A percentile compares a stretch with the other conserved stretches of the same genome.
These are phyloP conservation scores for Boechera divaricarpa DNA, from an alignment of 345 rosid genomes.

Conservation along the genomic window DNA sequence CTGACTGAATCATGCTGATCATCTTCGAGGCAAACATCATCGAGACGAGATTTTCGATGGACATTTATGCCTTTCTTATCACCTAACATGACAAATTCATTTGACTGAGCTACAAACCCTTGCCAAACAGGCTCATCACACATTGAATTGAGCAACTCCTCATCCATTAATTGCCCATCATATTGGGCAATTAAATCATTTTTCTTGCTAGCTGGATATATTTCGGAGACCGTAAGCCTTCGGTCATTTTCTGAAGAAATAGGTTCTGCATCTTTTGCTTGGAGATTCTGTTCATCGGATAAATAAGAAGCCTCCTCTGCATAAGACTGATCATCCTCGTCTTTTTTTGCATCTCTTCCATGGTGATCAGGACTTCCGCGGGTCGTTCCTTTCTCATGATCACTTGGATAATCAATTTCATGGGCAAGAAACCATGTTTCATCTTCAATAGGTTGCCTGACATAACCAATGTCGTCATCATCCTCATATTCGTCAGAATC, in stretches of 20 bases:
- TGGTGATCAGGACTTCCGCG: slow-evolving; percentile 87
- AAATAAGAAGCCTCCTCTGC: slow-evolving; percentile 94
- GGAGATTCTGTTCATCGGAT: slow-evolving; percentile 86
- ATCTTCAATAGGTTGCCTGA: slow-evolving; percentile 97
- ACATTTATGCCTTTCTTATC: slow-evolving; percentile 62
- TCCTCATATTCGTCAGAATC: slow-evolving; percentile 99
- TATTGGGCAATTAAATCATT: slow-evolving; percentile 74
- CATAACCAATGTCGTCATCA: slow-evolving; percentile 96
- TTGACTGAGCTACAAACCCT: slow-evolving; percentile 90
- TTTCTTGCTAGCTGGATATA: slow-evolving; percentile 62
- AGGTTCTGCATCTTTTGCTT: slow-evolving; percentile 67
- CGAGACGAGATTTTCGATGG: slow-evolving; percentile 58
- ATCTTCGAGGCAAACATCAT: slow-evolving; percentile 77
- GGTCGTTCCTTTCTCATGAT: slow-evolving; percentile 90
- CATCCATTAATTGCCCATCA: slow-evolving; percentile 91
- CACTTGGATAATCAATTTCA: slow-evolving; percentile 99
- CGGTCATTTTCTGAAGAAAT: slow-evolving; percentile 76
- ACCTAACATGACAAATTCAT: slow-evolving; percentile 70
- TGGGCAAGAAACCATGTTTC: slow-evolving; percentile 99
- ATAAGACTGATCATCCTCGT: slow-evolving; percentile 90
- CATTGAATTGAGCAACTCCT: slow-evolving; percentile 77
- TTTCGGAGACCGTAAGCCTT: slow-evolving; percentile 68
- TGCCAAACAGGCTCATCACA: slow-evolving; percentile 92
- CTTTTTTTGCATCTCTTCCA: slow-evolving; percentile 73
- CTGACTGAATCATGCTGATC: slow-evolving; percentile 94